Conservation (phyloP, 176 grass and related monocot species). For the Olyra latifolia region DNA sequence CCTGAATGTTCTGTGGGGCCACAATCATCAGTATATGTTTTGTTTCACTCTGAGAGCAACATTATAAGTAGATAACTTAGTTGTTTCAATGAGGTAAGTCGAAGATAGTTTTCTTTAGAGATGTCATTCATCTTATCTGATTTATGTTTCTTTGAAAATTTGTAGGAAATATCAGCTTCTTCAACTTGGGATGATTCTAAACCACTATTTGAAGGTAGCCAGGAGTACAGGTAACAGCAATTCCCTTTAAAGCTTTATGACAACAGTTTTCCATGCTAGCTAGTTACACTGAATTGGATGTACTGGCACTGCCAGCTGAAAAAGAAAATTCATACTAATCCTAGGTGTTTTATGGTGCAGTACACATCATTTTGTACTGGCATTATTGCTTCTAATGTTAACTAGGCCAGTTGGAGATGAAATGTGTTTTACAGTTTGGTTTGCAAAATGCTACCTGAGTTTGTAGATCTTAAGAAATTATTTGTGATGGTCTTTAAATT, state of each 20-base stretch:
- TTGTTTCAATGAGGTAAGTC: slow-evolving; percentile 7
- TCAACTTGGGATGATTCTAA: slow-evolving; percentile 90
- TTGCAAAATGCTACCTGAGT: neutral
- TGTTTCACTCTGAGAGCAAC: slow-evolving; percentile 15
- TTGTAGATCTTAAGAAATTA: slow-evolving; percentile 1
- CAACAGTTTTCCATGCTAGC: neutral
- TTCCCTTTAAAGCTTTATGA: slow-evolving; percentile 36
- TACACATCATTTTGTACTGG: slow-evolving; percentile 21
- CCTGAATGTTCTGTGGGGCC: neutral
- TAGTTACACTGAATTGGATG: neutral
- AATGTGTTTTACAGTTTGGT: neutral
- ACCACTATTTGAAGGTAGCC: slow-evolving; percentile 67
- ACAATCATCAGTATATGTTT: neutral
- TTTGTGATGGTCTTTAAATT: neutral
- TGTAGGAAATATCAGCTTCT: slow-evolving; percentile 77
- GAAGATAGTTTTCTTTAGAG: slow-evolving; percentile 21
- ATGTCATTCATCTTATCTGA: slow-evolving; percentile 13
- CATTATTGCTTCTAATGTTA: neutral
- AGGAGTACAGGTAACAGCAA: slow-evolving; percentile 72
- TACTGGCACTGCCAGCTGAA: neutral
- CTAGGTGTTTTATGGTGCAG: neutral
- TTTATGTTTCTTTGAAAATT: slow-evolving; percentile 26
- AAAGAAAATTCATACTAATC: neutral
- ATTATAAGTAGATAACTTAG: neutral
- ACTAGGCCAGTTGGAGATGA: neutral